Evolutionary conservation across 108 stramenopile species (phyloP).

Genomic region (Cylindrotheca closterium): DNA sequence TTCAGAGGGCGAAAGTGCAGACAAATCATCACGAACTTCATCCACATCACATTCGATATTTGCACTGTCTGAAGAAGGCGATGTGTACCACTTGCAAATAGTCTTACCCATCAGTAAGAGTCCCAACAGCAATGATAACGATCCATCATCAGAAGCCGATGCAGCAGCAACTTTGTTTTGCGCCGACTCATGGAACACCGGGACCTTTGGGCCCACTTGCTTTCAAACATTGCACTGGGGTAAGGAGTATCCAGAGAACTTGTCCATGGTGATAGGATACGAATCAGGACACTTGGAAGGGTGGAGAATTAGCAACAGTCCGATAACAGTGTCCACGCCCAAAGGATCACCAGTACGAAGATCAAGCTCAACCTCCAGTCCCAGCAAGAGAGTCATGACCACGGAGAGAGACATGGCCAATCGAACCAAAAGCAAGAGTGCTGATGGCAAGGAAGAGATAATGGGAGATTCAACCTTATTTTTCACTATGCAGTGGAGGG

Average conservation of each 20-base stretch:
- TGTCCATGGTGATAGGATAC: conserved; percentile 1
- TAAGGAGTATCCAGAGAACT: neutral
- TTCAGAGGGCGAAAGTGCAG: too few relatives aligned
- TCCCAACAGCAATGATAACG: too few relatives aligned
- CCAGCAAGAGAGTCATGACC: neutral
- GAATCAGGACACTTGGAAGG: conserved; percentile 7
- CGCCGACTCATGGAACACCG: conserved; percentile 8
- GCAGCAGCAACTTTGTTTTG: neutral
- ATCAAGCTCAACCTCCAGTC: neutral
- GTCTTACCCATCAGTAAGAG: too few relatives aligned
- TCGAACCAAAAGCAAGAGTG: neutral
- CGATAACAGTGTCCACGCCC: too few relatives aligned
- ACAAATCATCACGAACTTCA: too few relatives aligned
- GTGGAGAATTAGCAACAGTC: neutral
- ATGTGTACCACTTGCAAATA: conserved; percentile 6
- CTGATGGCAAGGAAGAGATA: neutral
- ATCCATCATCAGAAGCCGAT: too few relatives aligned
- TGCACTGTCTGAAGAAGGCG: conserved; percentile 10
- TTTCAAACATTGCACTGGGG: neutral
- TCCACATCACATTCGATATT: neutral
- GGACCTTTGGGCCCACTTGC: conserved; percentile 8
- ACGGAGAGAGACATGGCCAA: neutral
- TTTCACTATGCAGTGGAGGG: neutral
- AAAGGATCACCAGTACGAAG: too few relatives aligned
- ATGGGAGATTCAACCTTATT: neutral